Conservation (phyloP, 1,139 yeast genomes). For the Sugiyamaella novakii region DNA sequence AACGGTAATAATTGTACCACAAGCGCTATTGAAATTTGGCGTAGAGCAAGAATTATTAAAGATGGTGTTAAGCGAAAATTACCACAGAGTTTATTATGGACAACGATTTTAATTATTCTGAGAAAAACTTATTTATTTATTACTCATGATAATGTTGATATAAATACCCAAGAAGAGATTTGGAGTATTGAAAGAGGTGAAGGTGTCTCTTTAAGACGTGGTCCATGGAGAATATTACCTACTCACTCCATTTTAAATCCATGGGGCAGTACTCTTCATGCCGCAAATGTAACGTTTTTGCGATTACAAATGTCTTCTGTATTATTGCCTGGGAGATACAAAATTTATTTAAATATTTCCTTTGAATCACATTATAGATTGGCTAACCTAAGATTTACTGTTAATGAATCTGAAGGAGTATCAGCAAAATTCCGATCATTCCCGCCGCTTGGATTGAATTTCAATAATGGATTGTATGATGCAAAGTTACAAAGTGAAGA, state of each 20-base stretch:
- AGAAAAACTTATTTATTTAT: conserved; percentile 13
- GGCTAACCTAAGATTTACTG: conserved; percentile 11
- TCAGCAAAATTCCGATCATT: conserved; percentile 9
- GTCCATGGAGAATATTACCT: conserved; percentile 19
- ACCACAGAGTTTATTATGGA: conserved; percentile 14
- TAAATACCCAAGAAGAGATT: conserved; percentile 16
- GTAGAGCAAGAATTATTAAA: conserved; percentile 8
- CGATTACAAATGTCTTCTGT: conserved; percentile 13
- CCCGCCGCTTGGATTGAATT: conserved; percentile 11
- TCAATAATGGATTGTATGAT: conserved; percentile 1
- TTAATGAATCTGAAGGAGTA: conserved; percentile 11
- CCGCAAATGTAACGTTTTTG: conserved; percentile 32
- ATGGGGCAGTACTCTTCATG: conserved; percentile 35
- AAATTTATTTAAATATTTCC: conserved; percentile 12
- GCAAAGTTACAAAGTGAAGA: conserved; percentile 8
- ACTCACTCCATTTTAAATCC: conserved; percentile 27
- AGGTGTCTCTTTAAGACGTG: conserved; percentile 9
- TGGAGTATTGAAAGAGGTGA: conserved; percentile 29
- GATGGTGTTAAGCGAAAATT: conserved; percentile 1
- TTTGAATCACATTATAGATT: conserved; percentile 17
- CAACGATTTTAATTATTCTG: conserved; percentile 10
- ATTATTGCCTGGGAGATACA: conserved; percentile 18
- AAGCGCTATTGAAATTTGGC: conserved; percentile 7
- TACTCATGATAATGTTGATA: conserved; percentile 10
- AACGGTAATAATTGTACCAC: not conserved